A percentile compares a stretch with the other conserved stretches of the same genome.
These are phyloP conservation scores for Basidioascus undulatus DNA, from an alignment of 768 basidiomycete genomes.

Conservation along the genomic window DNA sequence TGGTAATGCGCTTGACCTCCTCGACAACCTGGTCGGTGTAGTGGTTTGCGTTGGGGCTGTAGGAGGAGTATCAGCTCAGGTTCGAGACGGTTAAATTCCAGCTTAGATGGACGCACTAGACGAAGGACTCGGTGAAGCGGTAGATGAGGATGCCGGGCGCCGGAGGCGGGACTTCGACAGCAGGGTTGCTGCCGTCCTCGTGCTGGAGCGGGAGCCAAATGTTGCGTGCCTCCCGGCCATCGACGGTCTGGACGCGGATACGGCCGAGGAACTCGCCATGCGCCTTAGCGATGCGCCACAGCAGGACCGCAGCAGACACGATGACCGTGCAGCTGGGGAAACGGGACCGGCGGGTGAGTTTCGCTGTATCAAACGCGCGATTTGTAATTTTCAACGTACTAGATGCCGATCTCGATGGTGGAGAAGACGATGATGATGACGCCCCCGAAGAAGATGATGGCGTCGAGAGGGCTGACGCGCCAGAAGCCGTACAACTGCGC, in stretches of 20 bases:
- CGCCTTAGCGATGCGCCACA: conserved; percentile 68
- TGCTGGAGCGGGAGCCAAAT: conserved; percentile 56
- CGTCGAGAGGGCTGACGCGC: conserved; percentile 75
- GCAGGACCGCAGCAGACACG: conserved; percentile 52
- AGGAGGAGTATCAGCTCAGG: too few relatives aligned
- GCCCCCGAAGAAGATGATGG: conserved; percentile 13
- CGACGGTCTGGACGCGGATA: conserved; percentile 30
- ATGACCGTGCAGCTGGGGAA: too few relatives aligned
- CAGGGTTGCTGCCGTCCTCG: conserved; percentile 31
- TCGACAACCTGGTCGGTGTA: conserved; percentile 50
- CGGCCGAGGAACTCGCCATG: conserved; percentile 77
- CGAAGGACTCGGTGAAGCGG: conserved; percentile 69
- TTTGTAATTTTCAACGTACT: too few relatives aligned
- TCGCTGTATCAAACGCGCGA: too few relatives aligned
- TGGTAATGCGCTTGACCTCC: conserved; percentile 55
- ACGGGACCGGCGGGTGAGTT: too few relatives aligned
- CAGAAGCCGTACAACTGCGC: conserved; percentile 65
- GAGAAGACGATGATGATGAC: conserved; percentile 67
- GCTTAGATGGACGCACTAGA: too few relatives aligned
- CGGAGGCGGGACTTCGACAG: conserved; percentile 49
- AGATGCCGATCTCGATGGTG: conserved; percentile 77
- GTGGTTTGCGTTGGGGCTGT: conserved; percentile 20
- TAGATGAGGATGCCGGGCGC: conserved; percentile 73
- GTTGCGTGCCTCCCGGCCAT: conserved; percentile 32
- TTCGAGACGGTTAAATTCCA: too few relatives aligned